These are phyloP conservation scores for Leucocoprinus birnbaumii DNA, from an alignment of 768 basidiomycete genomes.

Conservation along the genomic window DNA sequence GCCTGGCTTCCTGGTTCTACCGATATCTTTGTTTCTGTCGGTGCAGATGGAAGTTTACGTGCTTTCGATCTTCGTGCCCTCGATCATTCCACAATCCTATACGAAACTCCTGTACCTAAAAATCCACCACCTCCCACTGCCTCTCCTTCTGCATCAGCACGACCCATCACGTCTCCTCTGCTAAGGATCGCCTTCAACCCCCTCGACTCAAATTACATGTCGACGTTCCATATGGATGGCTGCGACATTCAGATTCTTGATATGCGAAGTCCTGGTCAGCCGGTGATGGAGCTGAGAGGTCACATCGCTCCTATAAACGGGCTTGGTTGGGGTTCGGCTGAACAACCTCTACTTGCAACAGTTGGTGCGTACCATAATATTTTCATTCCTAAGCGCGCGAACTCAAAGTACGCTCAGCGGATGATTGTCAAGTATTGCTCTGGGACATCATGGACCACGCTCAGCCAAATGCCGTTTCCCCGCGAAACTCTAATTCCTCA, in stretches of 20 bases:
- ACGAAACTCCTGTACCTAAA: constrained; percentile 87
- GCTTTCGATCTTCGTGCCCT: constrained; percentile 96
- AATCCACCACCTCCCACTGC: constrained; percentile 55
- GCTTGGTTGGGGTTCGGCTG: constrained; percentile 86
- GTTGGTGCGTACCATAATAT: constrained; percentile 52
- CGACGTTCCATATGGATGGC: constrained; percentile 95
- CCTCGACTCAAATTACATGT: constrained; percentile 90
- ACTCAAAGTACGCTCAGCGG: constrained; percentile 46
- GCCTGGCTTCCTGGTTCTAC: constrained; percentile 97
- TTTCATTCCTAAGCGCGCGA: background rate
- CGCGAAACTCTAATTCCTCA: constrained; percentile 66
- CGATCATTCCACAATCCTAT: constrained; percentile 97
- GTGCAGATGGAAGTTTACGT: constrained; percentile 93
- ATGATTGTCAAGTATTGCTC: constrained; percentile 90
- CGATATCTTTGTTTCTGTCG: constrained; percentile 97
- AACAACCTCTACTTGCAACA: constrained; percentile 82
- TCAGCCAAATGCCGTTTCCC: constrained; percentile 55
- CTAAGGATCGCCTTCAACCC: constrained; percentile 91
- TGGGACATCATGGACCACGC: constrained; percentile 83
- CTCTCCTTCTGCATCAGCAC: constrained; percentile 56
- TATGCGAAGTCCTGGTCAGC: constrained; percentile 94
- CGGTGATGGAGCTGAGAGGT: constrained; percentile 87
- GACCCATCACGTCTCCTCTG: constrained; percentile 77
- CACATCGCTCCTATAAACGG: constrained; percentile 84
- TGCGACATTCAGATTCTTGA: constrained; percentile 89